Base-by-base conservation (phyloP, 495 filamentous ascomycete species). In the Tuber aestivum region DNA sequence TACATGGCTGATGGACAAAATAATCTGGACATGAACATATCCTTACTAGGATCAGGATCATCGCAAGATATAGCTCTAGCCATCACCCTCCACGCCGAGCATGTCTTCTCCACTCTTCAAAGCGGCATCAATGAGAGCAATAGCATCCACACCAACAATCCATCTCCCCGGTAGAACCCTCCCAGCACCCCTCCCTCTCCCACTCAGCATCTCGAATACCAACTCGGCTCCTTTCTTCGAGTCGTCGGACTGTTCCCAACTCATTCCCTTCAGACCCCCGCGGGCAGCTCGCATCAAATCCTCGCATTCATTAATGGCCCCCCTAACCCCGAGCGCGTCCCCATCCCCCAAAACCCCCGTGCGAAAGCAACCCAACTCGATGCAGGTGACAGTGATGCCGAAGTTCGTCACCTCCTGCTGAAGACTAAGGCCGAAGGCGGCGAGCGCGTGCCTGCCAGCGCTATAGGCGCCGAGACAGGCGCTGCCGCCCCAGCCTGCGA, bases 321-420 rank as follows among this genome's bases (percentile, higher is more conserved):
- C 27, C n/a, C 32, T 16, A 16, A n/a, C n/a, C 27, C 32, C 50
- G 10, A 61, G 27, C 50, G 50, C 23, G 3, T 4, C 27, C n/a
- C n/a, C 50, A 10, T 32, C 50, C 50, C 16, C 50, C 50, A 61
- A 32, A 61, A 61, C 32, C n/a, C 9, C 50, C 3, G 50, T 89
- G n/a, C 87, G 83, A 74, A 89, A 89, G 69, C 84, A 84, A 3
- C 88, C 88, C 6, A 87, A 86, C 76, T 88, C 86, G 7, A 88
- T 76, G 20, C 86, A 80, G 10, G 83, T 79, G 41, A 85, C 84
- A n/a, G 83, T 83, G 75, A 89, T 85, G 14, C 85, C 84, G 75
- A 89, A 86, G 0, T 84, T 80, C 14, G 79, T 79, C 0, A 88
- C 75, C 77, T 90, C 89, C 27, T 85, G 75, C 8, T 85, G 84